A percentile compares a stretch with the other conserved stretches of the same genome.
Conservation (phyloP, 2,329 filamentous ascomycete species). For the Arthroderma sp. region DNA sequence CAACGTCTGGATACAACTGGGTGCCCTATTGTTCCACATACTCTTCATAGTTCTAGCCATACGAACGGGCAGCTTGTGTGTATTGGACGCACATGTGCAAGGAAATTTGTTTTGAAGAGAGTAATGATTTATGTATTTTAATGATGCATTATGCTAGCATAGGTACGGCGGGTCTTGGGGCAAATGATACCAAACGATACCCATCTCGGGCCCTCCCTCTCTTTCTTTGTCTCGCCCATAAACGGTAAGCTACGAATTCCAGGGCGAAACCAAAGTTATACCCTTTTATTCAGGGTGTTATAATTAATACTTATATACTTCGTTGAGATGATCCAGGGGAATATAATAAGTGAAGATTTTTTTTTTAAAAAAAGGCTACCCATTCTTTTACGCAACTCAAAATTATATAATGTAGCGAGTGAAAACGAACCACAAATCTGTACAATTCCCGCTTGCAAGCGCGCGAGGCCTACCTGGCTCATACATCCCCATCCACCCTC, state of each 20-base stretch:
- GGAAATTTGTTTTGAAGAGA: background rate
- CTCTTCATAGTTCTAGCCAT: slow-evolving; percentile 30
- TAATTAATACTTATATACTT: no score
- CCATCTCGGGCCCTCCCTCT: no score
- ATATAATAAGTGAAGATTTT: no score
- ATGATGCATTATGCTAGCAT: background rate
- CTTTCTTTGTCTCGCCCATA: no score
- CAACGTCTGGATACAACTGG: slow-evolving; percentile 24
- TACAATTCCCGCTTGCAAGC: background rate
- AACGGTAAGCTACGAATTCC: no score
- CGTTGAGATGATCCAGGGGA: no score
- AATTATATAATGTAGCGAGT: slow-evolving; percentile 11
- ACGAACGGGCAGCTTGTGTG: slow-evolving; percentile 12
- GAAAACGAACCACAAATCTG: slow-evolving; percentile 18
- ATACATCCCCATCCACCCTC: background rate
- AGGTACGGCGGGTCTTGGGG: background rate
- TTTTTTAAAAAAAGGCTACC: no score
- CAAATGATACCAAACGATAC: background rate
- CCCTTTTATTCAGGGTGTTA: no score
- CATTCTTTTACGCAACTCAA: no score
- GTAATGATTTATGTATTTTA: background rate
- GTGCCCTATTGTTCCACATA: slow-evolving; percentile 37
- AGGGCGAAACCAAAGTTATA: no score
- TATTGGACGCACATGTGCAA: background rate
- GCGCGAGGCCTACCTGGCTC: background rate